These are phyloP conservation scores for Aureobasidium lini DNA, from an alignment of 2,329 filamentous ascomycete species.

Conservation along the genomic window DNA sequence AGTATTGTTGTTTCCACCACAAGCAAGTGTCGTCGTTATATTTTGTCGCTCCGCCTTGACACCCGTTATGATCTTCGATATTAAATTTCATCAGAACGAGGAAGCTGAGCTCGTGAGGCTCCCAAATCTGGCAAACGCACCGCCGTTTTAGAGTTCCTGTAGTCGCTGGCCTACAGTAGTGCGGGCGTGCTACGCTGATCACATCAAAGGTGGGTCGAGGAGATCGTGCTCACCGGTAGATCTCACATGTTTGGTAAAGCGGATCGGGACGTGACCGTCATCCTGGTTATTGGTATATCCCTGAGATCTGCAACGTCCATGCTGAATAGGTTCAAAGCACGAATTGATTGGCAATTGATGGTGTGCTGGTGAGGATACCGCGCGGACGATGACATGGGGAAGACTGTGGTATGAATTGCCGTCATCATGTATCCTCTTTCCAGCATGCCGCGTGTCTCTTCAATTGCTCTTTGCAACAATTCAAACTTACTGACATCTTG, in stretches of 20 bases:
- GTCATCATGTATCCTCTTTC: background rate
- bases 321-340: background rate
- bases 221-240: conserved; percentile 1
- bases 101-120: background rate
- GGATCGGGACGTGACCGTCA: conserved; percentile 5
- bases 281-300: background rate
- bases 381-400: background rate
- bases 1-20: no score
- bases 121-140: background rate
- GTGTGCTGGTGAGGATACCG: background rate
- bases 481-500: background rate
- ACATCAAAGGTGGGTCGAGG: background rate
- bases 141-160: background rate
- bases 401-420: background rate
- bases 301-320: background rate
- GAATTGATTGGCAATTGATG: background rate
- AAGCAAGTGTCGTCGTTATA: no score
- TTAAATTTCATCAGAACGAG: background rate
- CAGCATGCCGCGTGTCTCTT: background rate
- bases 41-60: background rate
- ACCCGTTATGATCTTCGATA: background rate
- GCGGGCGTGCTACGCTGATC: background rate
- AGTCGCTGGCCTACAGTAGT: background rate
- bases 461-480: background rate
- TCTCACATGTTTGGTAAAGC: conserved; percentile 11